A percentile compares a stretch with the other conserved stretches of the same genome.
phyloP scores from a whole-genome alignment of 106 monocot genomes.

The Dactylorhiza incarnata region DNA sequence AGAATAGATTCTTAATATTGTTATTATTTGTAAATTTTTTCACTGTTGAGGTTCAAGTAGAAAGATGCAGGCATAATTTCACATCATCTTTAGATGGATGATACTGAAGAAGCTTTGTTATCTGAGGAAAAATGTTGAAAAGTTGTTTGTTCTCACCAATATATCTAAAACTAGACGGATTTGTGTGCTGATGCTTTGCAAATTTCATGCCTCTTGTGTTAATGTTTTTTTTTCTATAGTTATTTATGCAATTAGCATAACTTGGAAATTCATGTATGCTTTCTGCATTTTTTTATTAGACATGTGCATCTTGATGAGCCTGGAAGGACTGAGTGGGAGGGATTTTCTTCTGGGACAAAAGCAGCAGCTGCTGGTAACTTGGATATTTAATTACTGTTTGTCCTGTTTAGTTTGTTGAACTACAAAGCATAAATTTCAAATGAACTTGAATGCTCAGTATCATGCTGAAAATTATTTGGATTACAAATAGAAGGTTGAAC shows the following conservation, averaged over 20 bases:
- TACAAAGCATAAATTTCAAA: background rate
- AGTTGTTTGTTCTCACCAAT: background rate
- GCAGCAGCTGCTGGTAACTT: slow-evolving; percentile 90
- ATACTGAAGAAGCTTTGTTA: background rate
- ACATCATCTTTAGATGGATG: background rate
- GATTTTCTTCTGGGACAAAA: slow-evolving; percentile 81
- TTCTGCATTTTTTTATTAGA: slow-evolving; percentile 21
- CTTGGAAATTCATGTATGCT: background rate
- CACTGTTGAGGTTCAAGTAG: too few species aligned
- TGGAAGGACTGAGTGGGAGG: slow-evolving; percentile 95
- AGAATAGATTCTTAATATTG: too few species aligned
- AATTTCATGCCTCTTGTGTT: background rate
- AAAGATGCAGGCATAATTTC: background rate
- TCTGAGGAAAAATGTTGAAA: background rate
- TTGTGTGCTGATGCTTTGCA: background rate
- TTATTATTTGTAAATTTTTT: background rate
- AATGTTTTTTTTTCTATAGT: background rate
- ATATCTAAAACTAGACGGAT: background rate
- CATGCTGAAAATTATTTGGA: background rate
- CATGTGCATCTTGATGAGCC: slow-evolving; percentile 95
- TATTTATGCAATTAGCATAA: background rate
- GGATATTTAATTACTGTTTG: background rate
- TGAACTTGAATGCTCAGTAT: background rate
- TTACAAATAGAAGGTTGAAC: background rate
- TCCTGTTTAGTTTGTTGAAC: background rate